Evolutionary conservation across 2,329 filamentous ascomycete species (phyloP).

Genomic region (Aciculosporium take): DNA sequence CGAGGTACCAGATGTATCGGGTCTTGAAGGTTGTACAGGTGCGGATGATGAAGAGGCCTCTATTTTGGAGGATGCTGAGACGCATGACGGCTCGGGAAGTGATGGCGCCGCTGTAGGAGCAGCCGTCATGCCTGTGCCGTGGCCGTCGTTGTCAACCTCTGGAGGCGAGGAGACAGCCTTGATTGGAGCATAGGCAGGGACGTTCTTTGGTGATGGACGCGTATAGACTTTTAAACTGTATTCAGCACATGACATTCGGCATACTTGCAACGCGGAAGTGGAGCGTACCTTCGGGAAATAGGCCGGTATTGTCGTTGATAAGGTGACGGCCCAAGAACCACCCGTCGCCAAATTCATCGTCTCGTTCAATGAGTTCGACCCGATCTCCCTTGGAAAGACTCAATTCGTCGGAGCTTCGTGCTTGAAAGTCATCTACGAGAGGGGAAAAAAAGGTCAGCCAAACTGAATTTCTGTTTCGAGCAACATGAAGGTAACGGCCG

Average conservation of each 20-base stretch:
- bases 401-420: slow-evolving; percentile 85
- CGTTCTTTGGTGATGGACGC: slow-evolving; percentile 37
- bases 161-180: slow-evolving; percentile 18
- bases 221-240: slow-evolving; percentile 40
- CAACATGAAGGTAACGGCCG: no score
- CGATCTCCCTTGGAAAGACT: slow-evolving; percentile 73
- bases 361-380: slow-evolving; percentile 69
- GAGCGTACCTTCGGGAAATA: slow-evolving; percentile 64
- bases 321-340: slow-evolving; percentile 71
- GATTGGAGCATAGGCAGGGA: slow-evolving; percentile 16
- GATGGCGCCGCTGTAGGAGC: slow-evolving; percentile 17
- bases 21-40: slow-evolving; percentile 29
- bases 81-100: slow-evolving; percentile 14
- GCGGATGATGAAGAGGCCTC: slow-evolving; percentile 23
- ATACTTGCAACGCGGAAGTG: slow-evolving; percentile 6
- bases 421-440: slow-evolving; percentile 69
- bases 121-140: slow-evolving; percentile 9
- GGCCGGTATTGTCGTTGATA: slow-evolving; percentile 56
- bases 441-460: slow-evolving; percentile 4
- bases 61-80: slow-evolving; percentile 18
- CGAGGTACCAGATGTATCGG: slow-evolving; percentile 14
- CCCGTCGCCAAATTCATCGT: slow-evolving; percentile 79
- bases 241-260: slow-evolving; percentile 11
- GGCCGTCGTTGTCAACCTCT: slow-evolving; percentile 17
- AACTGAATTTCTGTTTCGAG: not conserved